These are phyloP conservation scores for Solanum ossicruentum DNA, from an alignment of 257 asterid species.

Conservation along the genomic window DNA sequence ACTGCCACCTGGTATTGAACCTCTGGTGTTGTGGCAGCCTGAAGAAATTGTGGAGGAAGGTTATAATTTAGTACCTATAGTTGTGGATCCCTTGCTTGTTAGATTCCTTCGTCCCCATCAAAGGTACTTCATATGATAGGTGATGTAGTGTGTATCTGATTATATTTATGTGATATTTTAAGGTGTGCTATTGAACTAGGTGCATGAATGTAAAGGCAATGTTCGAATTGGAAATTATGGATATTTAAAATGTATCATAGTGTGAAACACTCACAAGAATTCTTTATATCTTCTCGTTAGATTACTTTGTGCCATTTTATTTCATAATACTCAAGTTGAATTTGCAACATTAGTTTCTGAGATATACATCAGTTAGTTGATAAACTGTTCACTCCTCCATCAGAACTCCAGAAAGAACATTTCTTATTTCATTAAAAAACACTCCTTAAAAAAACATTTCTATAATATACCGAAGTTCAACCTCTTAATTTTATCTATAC, in stretches of 20 bases:
- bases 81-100: slow-evolving; percentile 77
- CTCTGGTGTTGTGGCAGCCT: slow-evolving; percentile 79
- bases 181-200: neutral
- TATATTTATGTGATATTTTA: neutral
- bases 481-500: neutral
- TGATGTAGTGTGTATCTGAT: neutral
- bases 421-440: neutral
- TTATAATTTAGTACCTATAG: slow-evolving; percentile 21
- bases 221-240: neutral
- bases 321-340: neutral
- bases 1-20: slow-evolving; percentile 81
- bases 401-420: neutral
- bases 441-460: neutral
- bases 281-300: neutral
- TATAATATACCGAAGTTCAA: neutral
- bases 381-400: neutral
- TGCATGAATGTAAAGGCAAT: neutral
- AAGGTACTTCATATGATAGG: slow-evolving; percentile 32
- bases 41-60: slow-evolving; percentile 42
- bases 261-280: neutral
- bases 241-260: neutral
- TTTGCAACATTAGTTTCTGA: neutral
- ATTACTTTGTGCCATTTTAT: neutral
- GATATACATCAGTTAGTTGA: neutral
- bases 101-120: slow-evolving; percentile 94